Conservation (phyloP, 139 green algal genomes). For the Picochlorum sp. region DNA sequence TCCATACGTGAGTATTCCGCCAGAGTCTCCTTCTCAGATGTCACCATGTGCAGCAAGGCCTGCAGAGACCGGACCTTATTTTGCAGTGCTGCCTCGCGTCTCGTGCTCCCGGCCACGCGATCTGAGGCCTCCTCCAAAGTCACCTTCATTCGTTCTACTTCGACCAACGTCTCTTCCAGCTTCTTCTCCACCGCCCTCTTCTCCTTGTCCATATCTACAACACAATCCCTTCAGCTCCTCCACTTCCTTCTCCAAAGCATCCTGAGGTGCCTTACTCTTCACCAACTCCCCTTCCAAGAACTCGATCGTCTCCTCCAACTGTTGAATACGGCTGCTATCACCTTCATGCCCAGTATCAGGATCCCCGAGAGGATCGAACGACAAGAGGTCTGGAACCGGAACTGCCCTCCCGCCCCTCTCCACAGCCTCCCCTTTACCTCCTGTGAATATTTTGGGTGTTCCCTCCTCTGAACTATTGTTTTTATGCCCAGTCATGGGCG, state of each 20-base stretch:
- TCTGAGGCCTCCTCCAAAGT: no score
- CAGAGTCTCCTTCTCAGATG: neutral
- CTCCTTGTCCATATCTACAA: neutral
- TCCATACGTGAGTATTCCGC: neutral
- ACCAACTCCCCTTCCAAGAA: constrained; percentile 1
- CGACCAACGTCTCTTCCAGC: neutral
- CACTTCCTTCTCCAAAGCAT: constrained; percentile 1
- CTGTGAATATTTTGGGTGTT: neutral
- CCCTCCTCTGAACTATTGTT: neutral
- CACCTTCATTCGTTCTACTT: neutral
- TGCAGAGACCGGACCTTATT: no score
- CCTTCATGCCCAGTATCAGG: no score
- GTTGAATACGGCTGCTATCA: neutral
- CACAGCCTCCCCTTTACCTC: no score
- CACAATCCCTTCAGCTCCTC: neutral
- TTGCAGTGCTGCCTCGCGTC: no score
- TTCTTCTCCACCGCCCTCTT: neutral
- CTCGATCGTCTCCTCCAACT: neutral
- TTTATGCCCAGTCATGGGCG: neutral
- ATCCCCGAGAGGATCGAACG: neutral
- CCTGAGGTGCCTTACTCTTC: neutral
- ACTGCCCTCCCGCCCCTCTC: neutral
- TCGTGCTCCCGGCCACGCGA: no score
- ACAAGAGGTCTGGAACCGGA: neutral
- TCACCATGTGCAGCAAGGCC: neutral